Base-by-base conservation (phyloP, 352 stramenopile genomes). In the Pythium brachiatum region DNA sequence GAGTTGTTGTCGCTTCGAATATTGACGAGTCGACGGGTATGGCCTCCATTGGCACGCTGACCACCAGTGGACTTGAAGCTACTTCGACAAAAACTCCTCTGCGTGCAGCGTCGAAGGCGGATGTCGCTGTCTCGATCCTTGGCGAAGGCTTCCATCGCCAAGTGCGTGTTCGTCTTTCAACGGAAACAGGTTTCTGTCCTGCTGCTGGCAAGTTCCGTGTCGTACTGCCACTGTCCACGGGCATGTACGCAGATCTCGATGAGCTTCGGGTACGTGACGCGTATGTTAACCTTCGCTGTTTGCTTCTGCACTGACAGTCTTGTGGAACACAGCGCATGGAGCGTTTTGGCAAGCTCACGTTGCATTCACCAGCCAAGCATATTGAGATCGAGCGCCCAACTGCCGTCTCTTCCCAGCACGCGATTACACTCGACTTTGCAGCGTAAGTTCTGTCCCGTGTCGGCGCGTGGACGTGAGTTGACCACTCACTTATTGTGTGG, bases 241-340 rank as follows among this genome's bases (percentile, higher is more conserved):
- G 44, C 13, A 38, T 74, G 3, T 80, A 80, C 38, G 56, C 64
- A 5, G 72, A 80, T 61, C 60, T 80, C 26, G 72, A 80, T 47
- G 72, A 80, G 41, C 53, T 80, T 7, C 66, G 72, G 41, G 72
- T 80, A 53, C 16, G 53, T 46, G 26, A 41, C 20, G 5, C 5
- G 41, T 48, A 16, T 27, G 2, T 23, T 48, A 16, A 5, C 20
- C 5, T 27, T 5, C 7, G 23, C 12, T 21, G 7, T n/a, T 46
- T 44, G 50, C n/a, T 36, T 47, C 15, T 57, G 41, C n/a, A 48
- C 41, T 48, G 41, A 48, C 23, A 3, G 3, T 8, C 18, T 25
- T 21, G 18, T 16, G 25, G n/a, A 48, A 18, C 9, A 29, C 32
- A 78, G 70, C 66, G 66, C 13, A 64, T 72, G 53, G 66, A 74